Evolutionary conservation across 1,139 yeast species (phyloP), one percentile per base, ranked within the genome.

Genomic region (Blastobotrys aristatus): DNA sequence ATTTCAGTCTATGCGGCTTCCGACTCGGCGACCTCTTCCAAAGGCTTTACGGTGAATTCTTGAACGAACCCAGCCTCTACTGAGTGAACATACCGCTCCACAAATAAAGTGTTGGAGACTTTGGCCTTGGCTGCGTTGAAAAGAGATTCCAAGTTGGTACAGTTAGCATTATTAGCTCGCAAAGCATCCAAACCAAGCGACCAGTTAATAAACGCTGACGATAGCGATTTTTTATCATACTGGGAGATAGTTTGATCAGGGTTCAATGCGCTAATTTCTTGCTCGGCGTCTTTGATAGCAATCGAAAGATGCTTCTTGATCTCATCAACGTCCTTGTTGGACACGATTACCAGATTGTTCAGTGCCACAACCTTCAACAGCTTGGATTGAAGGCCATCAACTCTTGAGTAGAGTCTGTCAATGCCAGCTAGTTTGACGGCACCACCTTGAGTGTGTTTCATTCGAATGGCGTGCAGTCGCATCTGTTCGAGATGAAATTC

Each of bases 401-500:
- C 13, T 21, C 31, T 22, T 13, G 4, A 20, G 6, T 21, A 32
- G 20, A 44, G 24, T 26, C 29, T 16, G 20, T 39, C 27, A 21
- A 45, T 24, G 6, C 13, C 21, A 17, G 21, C 14, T 16, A 39
- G 27, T n/a, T 40, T 40, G 21, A 32, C 29, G 1, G 21, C 36
- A 2, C 44, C 35, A n/a, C 29, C 36, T 21, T 30, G 18, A 5
- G 43, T 26, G 11, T 17, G 18, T 26, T 42, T 46, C 18, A 43
- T 33, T 34, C 50, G 41, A 3, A 52, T 30, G 1, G 49, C 49
- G 18, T 47, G 44, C 37, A 52, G 42, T 31, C 55, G 46, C 33
- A 50, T 38, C 46, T 46, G 51, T 31, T 52, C 55, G 46, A 43
- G 48, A 40, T 37, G 21, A 14, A 40, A 45, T 20, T 22, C 40